A percentile compares a stretch with the other conserved stretches of the same genome.
phyloP scores from a whole-genome alignment of 495 filamentous ascomycete species.

The Astrothelium macrocarpum region DNA sequence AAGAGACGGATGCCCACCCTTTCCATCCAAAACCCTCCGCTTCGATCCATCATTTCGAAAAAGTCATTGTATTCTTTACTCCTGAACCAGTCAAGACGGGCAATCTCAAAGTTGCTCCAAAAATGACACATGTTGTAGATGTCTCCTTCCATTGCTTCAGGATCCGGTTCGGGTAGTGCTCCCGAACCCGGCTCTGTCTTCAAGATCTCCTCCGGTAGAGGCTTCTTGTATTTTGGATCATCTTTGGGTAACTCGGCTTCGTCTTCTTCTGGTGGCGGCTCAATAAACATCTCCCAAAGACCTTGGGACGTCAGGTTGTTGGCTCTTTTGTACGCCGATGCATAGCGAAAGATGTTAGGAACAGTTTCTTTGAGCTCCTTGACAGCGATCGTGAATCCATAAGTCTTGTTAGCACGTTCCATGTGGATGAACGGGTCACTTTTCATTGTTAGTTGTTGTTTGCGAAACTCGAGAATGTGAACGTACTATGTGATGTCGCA shows the following conservation, averaged over 20 bases:
- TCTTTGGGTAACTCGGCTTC: constrained; percentile 41
- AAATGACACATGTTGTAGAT: constrained; percentile 99
- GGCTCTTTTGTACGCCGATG: constrained; percentile 94
- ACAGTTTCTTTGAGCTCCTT: constrained; percentile 98
- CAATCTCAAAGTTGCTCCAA: constrained; percentile 99
- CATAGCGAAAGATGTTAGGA: constrained; percentile 97
- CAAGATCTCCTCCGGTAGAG: constrained; percentile 75
- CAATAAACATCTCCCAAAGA: constrained; percentile 97
- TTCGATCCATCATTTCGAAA: constrained; percentile 98
- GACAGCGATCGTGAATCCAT: constrained; percentile 97
- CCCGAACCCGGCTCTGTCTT: constrained; percentile 64
- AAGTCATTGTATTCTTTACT: constrained; percentile 96
- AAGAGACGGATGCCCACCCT: constrained; percentile 56
- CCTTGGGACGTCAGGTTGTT: constrained; percentile 88
- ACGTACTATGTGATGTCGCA: constrained; percentile 98
- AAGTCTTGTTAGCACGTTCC: constrained; percentile 89
- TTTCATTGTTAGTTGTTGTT: constrained; percentile 23
- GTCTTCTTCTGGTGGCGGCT: constrained; percentile 52
- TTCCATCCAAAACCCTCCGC: constrained; percentile 98
- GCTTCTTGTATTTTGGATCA: constrained; percentile 58
- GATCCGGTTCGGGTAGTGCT: constrained; percentile 69
- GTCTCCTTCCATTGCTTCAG: constrained; percentile 93
- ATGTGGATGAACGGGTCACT: constrained; percentile 95
- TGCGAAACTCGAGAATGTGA: background rate
- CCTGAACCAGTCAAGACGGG: constrained; percentile 85